Evolutionary conservation across 805 yeast genomes (phyloP).

Genomic region (Candida suzukii): DNA sequence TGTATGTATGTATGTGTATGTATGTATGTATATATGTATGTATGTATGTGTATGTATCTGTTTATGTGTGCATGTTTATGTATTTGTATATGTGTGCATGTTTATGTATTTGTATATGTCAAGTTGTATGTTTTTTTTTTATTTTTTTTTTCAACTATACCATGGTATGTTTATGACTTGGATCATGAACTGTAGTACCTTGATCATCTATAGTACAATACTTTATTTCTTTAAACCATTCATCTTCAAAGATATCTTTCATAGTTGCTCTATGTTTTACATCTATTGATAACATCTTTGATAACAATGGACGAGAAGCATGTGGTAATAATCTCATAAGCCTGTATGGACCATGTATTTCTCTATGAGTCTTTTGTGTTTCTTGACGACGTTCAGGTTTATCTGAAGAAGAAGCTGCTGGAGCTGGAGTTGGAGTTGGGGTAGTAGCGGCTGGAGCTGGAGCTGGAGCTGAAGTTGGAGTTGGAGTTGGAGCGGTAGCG

Average conservation of each 20-base stretch:
- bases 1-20: neutral
- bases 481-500: neutral
- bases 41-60: neutral
- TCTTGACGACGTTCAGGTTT: constrained; percentile 29
- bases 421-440: neutral
- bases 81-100: neutral
- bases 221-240: constrained; percentile 59
- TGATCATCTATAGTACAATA: constrained; percentile 49
- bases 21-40: neutral
- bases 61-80: neutral
- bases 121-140: no score
- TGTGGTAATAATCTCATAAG: constrained; percentile 77
- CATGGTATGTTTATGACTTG: constrained; percentile 44
- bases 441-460: neutral
- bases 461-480: neutral
- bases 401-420: constrained; percentile 7
- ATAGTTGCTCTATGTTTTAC: constrained; percentile 57
- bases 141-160: no score
- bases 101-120: neutral
- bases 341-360: constrained; percentile 78
- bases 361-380: constrained; percentile 36
- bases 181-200: constrained; percentile 33
- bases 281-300: constrained; percentile 58
- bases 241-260: constrained; percentile 58
- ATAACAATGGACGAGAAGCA: constrained; percentile 71